Evolutionary conservation across 2,329 filamentous ascomycete genomes (phyloP).

Genomic region (Pseudonectria buxi): DNA sequence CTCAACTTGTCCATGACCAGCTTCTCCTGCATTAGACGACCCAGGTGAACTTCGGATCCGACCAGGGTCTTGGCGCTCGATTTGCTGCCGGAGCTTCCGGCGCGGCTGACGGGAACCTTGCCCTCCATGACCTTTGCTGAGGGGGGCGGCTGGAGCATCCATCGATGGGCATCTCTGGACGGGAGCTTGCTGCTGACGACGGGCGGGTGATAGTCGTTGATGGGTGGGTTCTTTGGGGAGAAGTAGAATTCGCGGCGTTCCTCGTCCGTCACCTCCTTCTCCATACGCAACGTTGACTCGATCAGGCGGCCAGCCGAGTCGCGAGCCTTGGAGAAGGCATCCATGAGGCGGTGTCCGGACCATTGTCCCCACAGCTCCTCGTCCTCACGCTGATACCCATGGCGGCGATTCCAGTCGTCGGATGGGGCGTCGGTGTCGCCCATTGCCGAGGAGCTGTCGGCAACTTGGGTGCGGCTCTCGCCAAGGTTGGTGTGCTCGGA

Average conservation of each 20-base stretch:
- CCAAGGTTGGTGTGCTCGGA: constrained; percentile 32
- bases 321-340: constrained; percentile 52
- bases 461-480: constrained; percentile 29
- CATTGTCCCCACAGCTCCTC: constrained; percentile 77
- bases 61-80: constrained; percentile 39
- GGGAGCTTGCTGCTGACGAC: constrained; percentile 70
- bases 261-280: constrained; percentile 46
- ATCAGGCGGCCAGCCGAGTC: constrained; percentile 48
- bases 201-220: constrained; percentile 81
- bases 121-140: constrained; percentile 86
- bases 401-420: constrained; percentile 61
- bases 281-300: constrained; percentile 45
- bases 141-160: constrained; percentile 94
- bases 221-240: constrained; percentile 58
- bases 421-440: constrained; percentile 33
- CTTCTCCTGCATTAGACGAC: constrained; percentile 38
- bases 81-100: constrained; percentile 49
- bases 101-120: constrained; percentile 63
- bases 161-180: constrained; percentile 64
- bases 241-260: constrained; percentile 55
- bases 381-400: constrained; percentile 78
- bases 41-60: constrained; percentile 35
- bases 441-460: constrained; percentile 22
- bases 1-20: constrained; percentile 40
- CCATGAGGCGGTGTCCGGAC: constrained; percentile 48